Base-by-base conservation (phyloP, 176 grass and related monocot species). In the Ananas comosus region DNA sequence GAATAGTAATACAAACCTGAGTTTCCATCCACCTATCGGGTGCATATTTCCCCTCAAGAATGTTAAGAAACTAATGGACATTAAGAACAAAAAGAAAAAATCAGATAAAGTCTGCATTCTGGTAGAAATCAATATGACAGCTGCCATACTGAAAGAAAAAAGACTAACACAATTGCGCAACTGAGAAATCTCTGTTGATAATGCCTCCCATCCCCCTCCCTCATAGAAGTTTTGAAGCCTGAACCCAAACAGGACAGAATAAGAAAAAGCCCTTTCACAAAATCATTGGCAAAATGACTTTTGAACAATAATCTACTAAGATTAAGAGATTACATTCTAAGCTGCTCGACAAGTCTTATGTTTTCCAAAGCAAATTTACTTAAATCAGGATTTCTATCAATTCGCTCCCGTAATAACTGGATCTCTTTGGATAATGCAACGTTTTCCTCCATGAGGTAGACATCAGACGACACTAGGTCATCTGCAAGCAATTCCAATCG, bases 331-430 rank as follows among this genome's bases (percentile, higher is more conserved):
- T 93, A 93, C 90, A 68, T 81, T 69, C 76, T 86, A 88, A 93
- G 74, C 75, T 93, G 83, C 68, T 93, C 79, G 57, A 93, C 83
- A 50, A 93, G 28, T 82, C 78, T 82, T 83, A 81, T 86, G 72
- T 93, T 93, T 88, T 93, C 86, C 66, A 93, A 83, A 76, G 86
- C 90, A 74, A 93, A 93, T 65, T 93, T 80, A 73, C 73, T 79
- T 69, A 89, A 63, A 76, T 86, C 79, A 79, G 90, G 80, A 68
- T 89, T 89, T 51, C 71, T 87, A 50, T 86, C 82, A 61, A 85
- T 69, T 72, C 82, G 80, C 65, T 87, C 76, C 63, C 80, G 74
- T 78, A 94, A 65, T 19, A 94, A 56, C 22, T 89, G 59, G 61
- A 82, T 81, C 69, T 94, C 78, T 86, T 84, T 68, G 33, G 59